Conservation (phyloP, 495 filamentous ascomycete genomes). For the Symbiotaphrina buchneri region DNA sequence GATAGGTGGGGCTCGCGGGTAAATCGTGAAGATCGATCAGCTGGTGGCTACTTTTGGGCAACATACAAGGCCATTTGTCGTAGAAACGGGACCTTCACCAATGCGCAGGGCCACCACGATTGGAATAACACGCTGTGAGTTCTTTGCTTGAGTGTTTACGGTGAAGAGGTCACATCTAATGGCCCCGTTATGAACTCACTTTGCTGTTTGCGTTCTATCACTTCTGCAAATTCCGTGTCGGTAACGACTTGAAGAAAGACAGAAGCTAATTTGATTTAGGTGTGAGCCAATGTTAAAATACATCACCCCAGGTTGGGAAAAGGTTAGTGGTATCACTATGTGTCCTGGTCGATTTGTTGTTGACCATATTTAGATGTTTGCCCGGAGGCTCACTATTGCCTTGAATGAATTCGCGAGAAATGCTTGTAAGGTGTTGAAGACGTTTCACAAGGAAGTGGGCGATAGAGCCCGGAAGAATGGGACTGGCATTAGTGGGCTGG, state of each 20-base stretch:
- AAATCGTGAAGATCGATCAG: constrained; percentile 12
- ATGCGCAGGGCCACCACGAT: constrained; percentile 7
- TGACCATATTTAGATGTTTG: no score
- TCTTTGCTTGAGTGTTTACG: constrained; percentile 12
- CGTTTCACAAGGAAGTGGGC: constrained; percentile 21
- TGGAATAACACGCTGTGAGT: constrained; percentile 8
- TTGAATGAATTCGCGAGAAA: constrained; percentile 9
- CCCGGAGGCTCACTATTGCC: constrained; percentile 17
- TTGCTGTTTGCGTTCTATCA: no score
- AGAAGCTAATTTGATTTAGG: constrained; percentile 11
- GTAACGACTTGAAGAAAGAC: constrained; percentile 12
- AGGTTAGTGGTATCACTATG: no score
- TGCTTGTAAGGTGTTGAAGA: constrained; percentile 9
- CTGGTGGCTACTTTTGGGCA: constrained; percentile 25
- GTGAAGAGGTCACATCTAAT: constrained; percentile 12
- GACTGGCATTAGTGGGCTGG: constrained; percentile 13
- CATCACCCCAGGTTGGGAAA: constrained; percentile 32
- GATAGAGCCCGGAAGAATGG: constrained; percentile 14
- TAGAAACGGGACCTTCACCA: constrained; percentile 21
- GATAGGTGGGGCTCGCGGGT: constrained; percentile 22
- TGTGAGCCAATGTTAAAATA: constrained; percentile 26
- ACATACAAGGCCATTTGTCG: constrained; percentile 42
- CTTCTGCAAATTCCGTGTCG: no score
- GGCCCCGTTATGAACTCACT: no score
- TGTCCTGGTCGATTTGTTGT: no score